Evolutionary conservation across 352 stramenopile species (phyloP).

Genomic region (Globisporangium abappressorium): DNA sequence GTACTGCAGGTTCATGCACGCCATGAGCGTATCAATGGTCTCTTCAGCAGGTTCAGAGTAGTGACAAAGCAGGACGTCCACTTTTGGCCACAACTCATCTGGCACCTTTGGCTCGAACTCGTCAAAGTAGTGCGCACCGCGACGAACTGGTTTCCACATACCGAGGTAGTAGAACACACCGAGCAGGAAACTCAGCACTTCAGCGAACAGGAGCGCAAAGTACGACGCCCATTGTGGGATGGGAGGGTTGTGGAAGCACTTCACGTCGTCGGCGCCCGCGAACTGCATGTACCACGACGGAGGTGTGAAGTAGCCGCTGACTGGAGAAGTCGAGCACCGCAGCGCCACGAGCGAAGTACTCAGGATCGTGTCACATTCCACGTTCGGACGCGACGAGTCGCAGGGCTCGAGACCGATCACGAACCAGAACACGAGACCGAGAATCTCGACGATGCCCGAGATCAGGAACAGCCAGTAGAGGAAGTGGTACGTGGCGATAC

Average conservation of each 20-base stretch:
- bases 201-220: slow-evolving; percentile 63
- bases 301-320: slow-evolving; percentile 66
- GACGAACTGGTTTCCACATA: slow-evolving; percentile 88
- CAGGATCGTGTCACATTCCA: slow-evolving; percentile 62
- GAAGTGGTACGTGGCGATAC: slow-evolving; percentile 67
- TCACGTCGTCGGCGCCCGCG: slow-evolving; percentile 68
- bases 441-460: slow-evolving; percentile 62
- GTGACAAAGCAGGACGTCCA: slow-evolving; percentile 80
- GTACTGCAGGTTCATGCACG: slow-evolving; percentile 88
- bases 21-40: slow-evolving; percentile 82
- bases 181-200: slow-evolving; percentile 68
- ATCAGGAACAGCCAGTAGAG: slow-evolving; percentile 82
- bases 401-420: slow-evolving; percentile 76
- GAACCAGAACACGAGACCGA: slow-evolving; percentile 80
- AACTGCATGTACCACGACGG: slow-evolving; percentile 76
- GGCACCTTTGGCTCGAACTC: slow-evolving; percentile 83
- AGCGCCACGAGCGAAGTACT: slow-evolving; percentile 32
- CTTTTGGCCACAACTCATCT: slow-evolving; percentile 81
- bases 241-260: slow-evolving; percentile 72
- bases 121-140: slow-evolving; percentile 84
- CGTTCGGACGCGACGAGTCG: slow-evolving; percentile 40
- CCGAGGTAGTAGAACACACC: slow-evolving; percentile 83
- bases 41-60: slow-evolving; percentile 85
- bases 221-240: slow-evolving; percentile 81
- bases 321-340: slow-evolving; percentile 18